Base-by-base conservation (phyloP, 2,329 filamentous ascomycete species). In the Fusarium proliferatum region DNA sequence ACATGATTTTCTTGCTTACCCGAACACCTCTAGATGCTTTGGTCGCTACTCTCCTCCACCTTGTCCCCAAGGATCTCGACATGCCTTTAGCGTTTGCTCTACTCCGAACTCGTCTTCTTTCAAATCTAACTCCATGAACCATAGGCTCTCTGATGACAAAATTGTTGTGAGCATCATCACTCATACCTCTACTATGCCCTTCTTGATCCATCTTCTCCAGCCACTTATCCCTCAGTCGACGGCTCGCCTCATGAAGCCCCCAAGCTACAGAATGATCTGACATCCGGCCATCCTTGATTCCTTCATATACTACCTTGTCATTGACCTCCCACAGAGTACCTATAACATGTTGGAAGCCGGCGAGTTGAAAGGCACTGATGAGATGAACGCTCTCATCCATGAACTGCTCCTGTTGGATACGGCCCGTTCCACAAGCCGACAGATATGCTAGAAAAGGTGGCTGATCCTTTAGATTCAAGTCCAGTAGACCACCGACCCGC, bases 1-100 rank as follows among this genome's bases (percentile, higher is more conserved):
- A 17, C 15, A 41, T 16, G 7, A 2, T 0, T 0, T 2, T 16
- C 23, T 28, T n/a, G 5, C 51, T 28, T 9, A 28, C 19, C 34
- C 19, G 19, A 1, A 6, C 16, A 1, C 19, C 3, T 17, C 23
- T 28, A 5, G 5, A 5, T n/a, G 34, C 51, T 11, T 28, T 53
- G 19, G 15, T 28, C 1, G 34, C 7, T 5, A 39, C 34, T 17
- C 34, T 55, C 7, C 10, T 55, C 23, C 51, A 55, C 15, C 34
- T 41, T 21, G 34, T n/a, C 3, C 51, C 5, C 13, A n/a, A n/a
- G 2, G 51, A 41, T 16, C 2, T n/a, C 10, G 19, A 12, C 51
- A 28, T 39, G 19, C 15, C 19, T 30, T 41, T 13, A 2, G 13
- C 7, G 7, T 28, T 41, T 28, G 5, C 23, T 21, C 15, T 41